Base-by-base conservation (phyloP, 495 filamentous ascomycete genomes). In the Penicillium diatomitis region DNA sequence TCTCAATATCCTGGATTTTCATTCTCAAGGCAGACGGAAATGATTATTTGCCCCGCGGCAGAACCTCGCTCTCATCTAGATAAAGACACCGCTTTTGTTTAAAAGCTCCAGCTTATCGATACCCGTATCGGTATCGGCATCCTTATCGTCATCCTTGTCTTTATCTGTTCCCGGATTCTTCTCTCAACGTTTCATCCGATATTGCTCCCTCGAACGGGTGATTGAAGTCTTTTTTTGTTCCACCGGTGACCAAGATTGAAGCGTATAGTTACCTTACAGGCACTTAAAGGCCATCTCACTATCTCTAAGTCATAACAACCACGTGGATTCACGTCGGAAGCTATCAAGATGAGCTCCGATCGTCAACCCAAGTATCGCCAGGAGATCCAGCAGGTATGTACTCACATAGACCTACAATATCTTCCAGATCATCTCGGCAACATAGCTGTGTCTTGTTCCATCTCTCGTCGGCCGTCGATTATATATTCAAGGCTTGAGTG, bases 361-460 rank as follows among this genome's bases (percentile, higher is more conserved):
- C 76, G 69, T 50, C 74, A 82, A 43, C 84, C 86, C 50, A 96
- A 95, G 71, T 96, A 96, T 67, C 79, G 87, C 63, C 85, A 89
- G 67, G 90, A 96, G 78, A 96, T 95, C 68, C 87, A 91, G 69
- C 88, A 92, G 83, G 87, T 90, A 57, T 68, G 82, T 52, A 0
- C 11, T 39, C 7, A 20, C 41, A 40, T 10, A 9, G 5, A 4
- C 31, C 31, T 35, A 6, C 20, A 31, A 10, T 32, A 31, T 40
- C 6, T 4, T 29, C 8, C 27, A 3, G 37, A 5, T 20, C 10
- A 34, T 44, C 39, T 41, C 31, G 41, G 39, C 47, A 41, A 37
- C 33, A 42, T 48, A n/a, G 31, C 11, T 11, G 45, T 38, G 39
- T 12, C n/a, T 8, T 48, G 34, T 6, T 36, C 34, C 34, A 20